Conservation (phyloP, 1,139 yeast species). For the Suhomyces bolitotheri region DNA sequence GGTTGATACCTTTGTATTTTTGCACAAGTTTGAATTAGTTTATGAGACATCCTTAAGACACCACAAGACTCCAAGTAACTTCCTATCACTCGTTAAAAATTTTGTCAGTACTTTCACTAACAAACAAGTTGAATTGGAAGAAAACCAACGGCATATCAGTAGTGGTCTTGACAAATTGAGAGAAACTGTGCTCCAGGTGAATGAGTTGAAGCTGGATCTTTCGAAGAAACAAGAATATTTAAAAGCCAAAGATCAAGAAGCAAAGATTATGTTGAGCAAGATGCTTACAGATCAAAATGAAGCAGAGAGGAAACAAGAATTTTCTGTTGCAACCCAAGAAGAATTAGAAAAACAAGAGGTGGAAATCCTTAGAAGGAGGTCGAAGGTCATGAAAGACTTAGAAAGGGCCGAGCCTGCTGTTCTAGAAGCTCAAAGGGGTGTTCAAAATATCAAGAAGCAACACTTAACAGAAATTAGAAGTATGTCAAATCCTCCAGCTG, state of each 20-base stretch:
- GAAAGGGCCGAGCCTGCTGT: slow-evolving; percentile 83
- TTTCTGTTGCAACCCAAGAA: slow-evolving; percentile 74
- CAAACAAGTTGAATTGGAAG: slow-evolving; percentile 56
- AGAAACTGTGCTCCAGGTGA: slow-evolving; percentile 77
- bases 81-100: slow-evolving; percentile 50
- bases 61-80: slow-evolving; percentile 54
- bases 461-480: slow-evolving; percentile 88
- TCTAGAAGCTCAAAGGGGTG: slow-evolving; percentile 80
- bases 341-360: slow-evolving; percentile 69
- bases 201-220: slow-evolving; percentile 55
- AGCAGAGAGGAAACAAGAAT: slow-evolving; percentile 87
- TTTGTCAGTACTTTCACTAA: slow-evolving; percentile 46
- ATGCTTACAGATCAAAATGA: slow-evolving; percentile 91
- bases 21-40: slow-evolving; percentile 38
- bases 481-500: slow-evolving; percentile 88
- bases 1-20: slow-evolving; percentile 45
- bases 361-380: slow-evolving; percentile 57
- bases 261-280: slow-evolving; percentile 66
- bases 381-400: slow-evolving; percentile 60
- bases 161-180: slow-evolving; percentile 73
- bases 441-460: slow-evolving; percentile 86
- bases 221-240: slow-evolving; percentile 55
- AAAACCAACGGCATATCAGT: slow-evolving; percentile 68
- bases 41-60: slow-evolving; percentile 13
- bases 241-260: slow-evolving; percentile 61